Percentiles rank a stretch among this genome's conserved stretches.
Evolutionary conservation across 148 eudicot species (phyloP).

Genomic region (Rhododendron molle): DNA sequence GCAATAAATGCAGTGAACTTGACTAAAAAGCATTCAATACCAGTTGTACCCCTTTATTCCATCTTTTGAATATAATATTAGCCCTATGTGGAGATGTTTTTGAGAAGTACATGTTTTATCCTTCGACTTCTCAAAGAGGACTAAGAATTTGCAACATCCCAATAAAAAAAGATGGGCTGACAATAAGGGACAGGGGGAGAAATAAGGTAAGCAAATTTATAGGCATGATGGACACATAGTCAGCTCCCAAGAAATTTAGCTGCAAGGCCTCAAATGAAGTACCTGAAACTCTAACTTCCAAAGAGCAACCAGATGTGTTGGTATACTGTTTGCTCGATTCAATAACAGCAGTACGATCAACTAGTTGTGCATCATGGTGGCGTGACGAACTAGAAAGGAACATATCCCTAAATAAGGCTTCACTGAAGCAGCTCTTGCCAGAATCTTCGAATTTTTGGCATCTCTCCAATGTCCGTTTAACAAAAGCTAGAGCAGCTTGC

Average conservation of each 20-base stretch:
- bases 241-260: not conserved
- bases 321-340: conserved; percentile 26
- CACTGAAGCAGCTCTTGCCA: conserved; percentile 58
- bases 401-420: conserved; percentile 43
- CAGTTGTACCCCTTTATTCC: not conserved
- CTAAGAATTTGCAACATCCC: not conserved
- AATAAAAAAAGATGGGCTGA: not conserved
- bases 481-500: conserved; percentile 60
- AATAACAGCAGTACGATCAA: conserved; percentile 21
- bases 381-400: conserved; percentile 36
- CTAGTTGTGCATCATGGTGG: conserved; percentile 19
- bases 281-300: conserved; percentile 41
- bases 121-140: not conserved
- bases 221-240: not conserved
- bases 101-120: not conserved
- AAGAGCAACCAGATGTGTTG: conserved; percentile 20
- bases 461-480: conserved; percentile 38
- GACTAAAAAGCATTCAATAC: not conserved
- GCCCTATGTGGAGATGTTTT: not conserved
- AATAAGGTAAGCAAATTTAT: not conserved
- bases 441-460: conserved; percentile 43
- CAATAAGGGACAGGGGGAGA: not conserved
- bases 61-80: not conserved
- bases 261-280: conserved; percentile 8
- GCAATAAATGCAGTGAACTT: not conserved